Conservation (phyloP, 2,329 filamentous ascomycete genomes). For the Nemania sp. region DNA sequence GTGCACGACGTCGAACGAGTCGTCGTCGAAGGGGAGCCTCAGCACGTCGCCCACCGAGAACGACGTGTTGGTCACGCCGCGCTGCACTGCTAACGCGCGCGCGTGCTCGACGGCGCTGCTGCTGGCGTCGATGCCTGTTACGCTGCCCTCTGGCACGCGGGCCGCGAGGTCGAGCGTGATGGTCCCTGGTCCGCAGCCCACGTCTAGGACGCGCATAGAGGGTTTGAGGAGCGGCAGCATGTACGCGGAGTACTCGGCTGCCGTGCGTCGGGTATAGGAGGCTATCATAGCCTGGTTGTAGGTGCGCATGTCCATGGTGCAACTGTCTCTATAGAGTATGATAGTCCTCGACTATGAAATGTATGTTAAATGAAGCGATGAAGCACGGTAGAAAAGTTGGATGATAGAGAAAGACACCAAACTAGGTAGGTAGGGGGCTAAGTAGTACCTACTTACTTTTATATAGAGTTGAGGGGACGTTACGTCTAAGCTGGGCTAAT, state of each 20-base stretch:
- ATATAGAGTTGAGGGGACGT: too few relatives aligned
- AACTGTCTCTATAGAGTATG: too few relatives aligned
- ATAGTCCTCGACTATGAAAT: too few relatives aligned
- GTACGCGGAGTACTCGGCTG: conserved; percentile 19
- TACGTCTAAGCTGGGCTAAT: too few relatives aligned
- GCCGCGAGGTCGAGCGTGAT: conserved; percentile 22
- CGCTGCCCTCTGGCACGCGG: conserved; percentile 16
- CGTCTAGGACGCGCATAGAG: conserved; percentile 23
- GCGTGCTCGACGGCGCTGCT: conserved; percentile 16
- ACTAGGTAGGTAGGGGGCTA: too few relatives aligned
- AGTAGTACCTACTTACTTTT: too few relatives aligned
- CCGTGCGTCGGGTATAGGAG: conserved; percentile 22
- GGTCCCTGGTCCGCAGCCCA: conserved; percentile 25
- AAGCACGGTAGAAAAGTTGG: neutral
- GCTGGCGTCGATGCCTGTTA: conserved; percentile 19
- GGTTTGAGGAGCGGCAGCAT: conserved; percentile 20
- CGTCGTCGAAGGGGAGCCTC: conserved; percentile 23
- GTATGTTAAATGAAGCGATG: neutral
- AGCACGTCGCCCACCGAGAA: conserved; percentile 16
- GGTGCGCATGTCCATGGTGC: conserved; percentile 18
- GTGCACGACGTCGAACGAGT: conserved; percentile 26
- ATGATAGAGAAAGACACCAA: neutral
- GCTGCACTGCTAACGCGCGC: neutral
- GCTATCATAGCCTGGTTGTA: conserved; percentile 23
- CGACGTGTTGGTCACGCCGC: conserved; percentile 10